Evolutionary conservation across 805 yeast genomes (phyloP).

Genomic region (Barnettozyma sucrosica): DNA sequence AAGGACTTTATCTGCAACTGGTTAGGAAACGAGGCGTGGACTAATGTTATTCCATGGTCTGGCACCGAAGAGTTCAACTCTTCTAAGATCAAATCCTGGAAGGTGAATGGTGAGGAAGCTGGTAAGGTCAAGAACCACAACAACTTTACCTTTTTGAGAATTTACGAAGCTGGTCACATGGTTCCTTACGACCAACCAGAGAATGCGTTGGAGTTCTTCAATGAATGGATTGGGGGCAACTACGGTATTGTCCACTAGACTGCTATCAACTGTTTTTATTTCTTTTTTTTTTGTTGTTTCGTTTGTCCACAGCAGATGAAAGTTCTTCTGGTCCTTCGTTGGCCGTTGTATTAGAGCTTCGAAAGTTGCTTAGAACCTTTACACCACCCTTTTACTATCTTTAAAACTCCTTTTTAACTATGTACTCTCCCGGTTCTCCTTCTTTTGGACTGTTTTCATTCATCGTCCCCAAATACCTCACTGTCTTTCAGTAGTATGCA

Average conservation of each 20-base stretch:
- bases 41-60: conserved; percentile 66
- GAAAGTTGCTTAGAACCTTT: neutral
- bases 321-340: neutral
- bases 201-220: conserved; percentile 70
- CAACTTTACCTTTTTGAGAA: conserved; percentile 73
- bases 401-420: no score
- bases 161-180: conserved; percentile 93
- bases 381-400: neutral
- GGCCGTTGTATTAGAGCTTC: neutral
- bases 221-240: conserved; percentile 79
- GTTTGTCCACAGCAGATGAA: neutral
- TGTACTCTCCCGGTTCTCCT: no score
- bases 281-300: neutral
- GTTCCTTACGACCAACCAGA: conserved; percentile 89
- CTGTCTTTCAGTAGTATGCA: no score
- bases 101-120: conserved; percentile 44
- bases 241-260: conserved; percentile 25
- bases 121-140: conserved; percentile 65
- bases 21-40: conserved; percentile 91
- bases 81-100: conserved; percentile 42
- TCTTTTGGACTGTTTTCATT: no score
- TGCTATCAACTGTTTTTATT: neutral
- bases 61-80: conserved; percentile 47
- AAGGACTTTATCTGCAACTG: conserved; percentile 95
- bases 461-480: no score